A percentile compares a stretch with the other conserved stretches of the same genome.
Conservation (phyloP, 495 filamentous ascomycete species). For the Parmelia sp. region DNA sequence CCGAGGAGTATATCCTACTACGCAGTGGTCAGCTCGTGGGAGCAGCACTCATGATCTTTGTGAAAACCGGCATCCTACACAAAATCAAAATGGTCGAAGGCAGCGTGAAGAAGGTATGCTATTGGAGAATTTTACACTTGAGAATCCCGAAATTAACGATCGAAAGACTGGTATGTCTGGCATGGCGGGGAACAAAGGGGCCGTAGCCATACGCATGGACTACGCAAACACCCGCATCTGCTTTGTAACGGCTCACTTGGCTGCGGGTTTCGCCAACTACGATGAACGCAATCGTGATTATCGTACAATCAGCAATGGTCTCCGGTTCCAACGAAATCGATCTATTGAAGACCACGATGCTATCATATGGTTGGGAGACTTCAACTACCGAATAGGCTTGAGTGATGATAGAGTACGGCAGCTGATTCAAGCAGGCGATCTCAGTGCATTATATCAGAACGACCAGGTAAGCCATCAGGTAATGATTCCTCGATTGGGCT, state of each 20-base stretch:
- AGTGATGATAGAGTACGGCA: constrained; percentile 70
- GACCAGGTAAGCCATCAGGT: constrained; percentile 62
- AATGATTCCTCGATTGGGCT: neutral
- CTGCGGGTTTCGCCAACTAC: constrained; percentile 94
- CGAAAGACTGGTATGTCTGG: constrained; percentile 83
- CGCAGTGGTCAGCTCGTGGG: constrained; percentile 93
- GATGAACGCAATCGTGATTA: constrained; percentile 94
- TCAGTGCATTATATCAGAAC: constrained; percentile 79
- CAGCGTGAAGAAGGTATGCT: constrained; percentile 72
- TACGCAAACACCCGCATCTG: constrained; percentile 90
- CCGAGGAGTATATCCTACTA: constrained; percentile 79
- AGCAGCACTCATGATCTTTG: constrained; percentile 83
- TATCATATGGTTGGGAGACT: constrained; percentile 97
- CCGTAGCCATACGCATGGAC: constrained; percentile 93
- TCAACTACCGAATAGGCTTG: constrained; percentile 95
- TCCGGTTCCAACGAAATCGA: constrained; percentile 85
- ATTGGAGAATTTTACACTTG: neutral
- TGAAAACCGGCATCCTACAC: constrained; percentile 65
- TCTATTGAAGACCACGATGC: constrained; percentile 87
- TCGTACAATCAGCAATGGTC: constrained; percentile 74
- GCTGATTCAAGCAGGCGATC: constrained; percentile 60
- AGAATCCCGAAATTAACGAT: constrained; percentile 14
- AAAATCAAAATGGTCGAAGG: constrained; percentile 96
- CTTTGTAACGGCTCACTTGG: constrained; percentile 94
- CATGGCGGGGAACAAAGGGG: constrained; percentile 96